Evolutionary conservation across 2,329 filamentous ascomycete species (phyloP).

Genomic region (Furcasterigmium furcatum): DNA sequence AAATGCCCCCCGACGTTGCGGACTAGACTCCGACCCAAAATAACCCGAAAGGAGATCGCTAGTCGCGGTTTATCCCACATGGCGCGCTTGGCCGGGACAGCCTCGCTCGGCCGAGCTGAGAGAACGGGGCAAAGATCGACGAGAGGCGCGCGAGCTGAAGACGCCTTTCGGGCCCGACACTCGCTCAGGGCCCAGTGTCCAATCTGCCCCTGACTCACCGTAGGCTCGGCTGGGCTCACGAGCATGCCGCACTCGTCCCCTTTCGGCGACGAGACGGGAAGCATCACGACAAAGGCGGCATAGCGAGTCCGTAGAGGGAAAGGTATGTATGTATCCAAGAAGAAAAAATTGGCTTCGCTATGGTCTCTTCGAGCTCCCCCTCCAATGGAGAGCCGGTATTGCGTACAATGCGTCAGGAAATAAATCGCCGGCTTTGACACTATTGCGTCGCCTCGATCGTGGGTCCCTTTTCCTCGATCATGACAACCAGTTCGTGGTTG

Average conservation of each 20-base stretch:
- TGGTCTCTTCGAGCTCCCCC: neutral
- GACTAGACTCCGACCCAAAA: too few species aligned
- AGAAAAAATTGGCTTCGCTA: neutral
- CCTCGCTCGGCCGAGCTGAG: neutral
- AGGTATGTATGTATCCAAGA: neutral
- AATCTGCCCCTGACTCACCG: neutral
- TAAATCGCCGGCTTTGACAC: neutral
- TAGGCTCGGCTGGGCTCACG: neutral
- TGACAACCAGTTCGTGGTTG: slow-evolving; percentile 49
- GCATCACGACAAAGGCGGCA: too few species aligned
- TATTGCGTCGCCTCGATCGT: slow-evolving; percentile 46
- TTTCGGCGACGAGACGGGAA: too few species aligned
- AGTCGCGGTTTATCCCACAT: neutral
- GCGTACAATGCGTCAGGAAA: neutral
- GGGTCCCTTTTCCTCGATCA: slow-evolving; percentile 57
- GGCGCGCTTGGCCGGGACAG: neutral
- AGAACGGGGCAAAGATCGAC: neutral
- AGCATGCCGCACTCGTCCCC: too few species aligned
- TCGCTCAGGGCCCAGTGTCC: neutral
- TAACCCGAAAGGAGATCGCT: neutral
- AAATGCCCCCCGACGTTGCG: too few species aligned
- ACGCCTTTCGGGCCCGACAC: too few species aligned
- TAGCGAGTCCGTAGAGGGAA: neutral
- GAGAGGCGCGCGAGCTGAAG: neutral
- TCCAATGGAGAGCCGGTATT: too few species aligned